Percentiles rank a stretch among this genome's conserved stretches.
Conservation (phyloP, 1,139 yeast genomes). For the Chernovozyma aurita region DNA sequence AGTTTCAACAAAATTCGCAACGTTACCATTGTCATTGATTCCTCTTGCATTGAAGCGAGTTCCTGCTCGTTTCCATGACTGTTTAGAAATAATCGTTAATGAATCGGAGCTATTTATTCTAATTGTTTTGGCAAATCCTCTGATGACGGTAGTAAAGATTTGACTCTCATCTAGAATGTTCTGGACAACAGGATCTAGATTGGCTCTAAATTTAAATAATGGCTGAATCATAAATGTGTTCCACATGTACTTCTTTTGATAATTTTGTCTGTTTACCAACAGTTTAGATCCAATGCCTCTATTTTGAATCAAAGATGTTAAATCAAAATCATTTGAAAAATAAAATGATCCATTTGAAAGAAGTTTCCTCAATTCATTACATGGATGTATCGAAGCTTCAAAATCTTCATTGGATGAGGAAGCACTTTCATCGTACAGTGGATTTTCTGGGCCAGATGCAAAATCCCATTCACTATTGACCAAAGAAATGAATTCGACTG, state of each 20-base stretch:
- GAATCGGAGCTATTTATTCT: constrained; percentile 51
- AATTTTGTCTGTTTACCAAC: constrained; percentile 15
- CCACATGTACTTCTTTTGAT: constrained; percentile 92
- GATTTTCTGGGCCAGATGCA: constrained; percentile 28
- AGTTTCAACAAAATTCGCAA: constrained; percentile 94
- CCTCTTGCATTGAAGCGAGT: constrained; percentile 93
- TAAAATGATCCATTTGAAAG: constrained; percentile 86
- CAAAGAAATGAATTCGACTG: constrained; percentile 82
- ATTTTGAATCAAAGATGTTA: constrained; percentile 76
- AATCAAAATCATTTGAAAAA: constrained; percentile 86
- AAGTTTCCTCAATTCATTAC: constrained; percentile 71
- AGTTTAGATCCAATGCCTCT: constrained; percentile 42
- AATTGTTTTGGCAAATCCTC: constrained; percentile 91
- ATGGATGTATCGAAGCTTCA: constrained; percentile 61
- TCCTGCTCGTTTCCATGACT: constrained; percentile 95
- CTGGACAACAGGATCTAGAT: constrained; percentile 57
- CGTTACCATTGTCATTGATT: constrained; percentile 90
- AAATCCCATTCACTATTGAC: constrained; percentile 77
- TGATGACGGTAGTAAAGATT: constrained; percentile 82
- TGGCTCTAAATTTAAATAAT: constrained; percentile 67
- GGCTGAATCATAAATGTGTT: constrained; percentile 87
- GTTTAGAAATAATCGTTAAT: constrained; percentile 82
- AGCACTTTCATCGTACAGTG: not conserved
- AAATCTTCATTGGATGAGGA: constrained; percentile 16
- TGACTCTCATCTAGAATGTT: constrained; percentile 65